Evolutionary conservation across 2,329 filamentous ascomycete genomes (phyloP).

Genomic region (Aureobasidium sp.): DNA sequence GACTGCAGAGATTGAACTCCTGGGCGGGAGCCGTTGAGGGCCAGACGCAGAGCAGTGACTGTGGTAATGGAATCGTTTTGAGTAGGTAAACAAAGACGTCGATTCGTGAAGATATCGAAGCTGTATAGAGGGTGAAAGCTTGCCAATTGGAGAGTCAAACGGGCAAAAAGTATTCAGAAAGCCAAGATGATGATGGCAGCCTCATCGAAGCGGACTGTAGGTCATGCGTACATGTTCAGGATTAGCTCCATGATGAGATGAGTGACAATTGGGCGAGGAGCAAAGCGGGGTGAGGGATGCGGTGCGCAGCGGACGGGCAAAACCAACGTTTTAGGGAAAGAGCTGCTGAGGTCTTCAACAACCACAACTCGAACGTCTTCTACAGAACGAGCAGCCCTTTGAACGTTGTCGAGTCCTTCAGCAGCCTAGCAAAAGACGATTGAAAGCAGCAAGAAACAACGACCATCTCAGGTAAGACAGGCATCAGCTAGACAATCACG

Average conservation of each 20-base stretch:
- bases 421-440: background rate
- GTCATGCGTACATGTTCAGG: slow-evolving; percentile 6
- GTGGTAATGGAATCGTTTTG: background rate
- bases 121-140: background rate
- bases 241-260: slow-evolving; percentile 10
- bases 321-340: slow-evolving; percentile 5
- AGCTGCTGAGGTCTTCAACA: background rate
- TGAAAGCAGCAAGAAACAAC: background rate
- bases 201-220: background rate
- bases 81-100: background rate
- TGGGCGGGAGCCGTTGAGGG: slow-evolving; percentile 9
- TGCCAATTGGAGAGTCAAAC: background rate
- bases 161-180: background rate
- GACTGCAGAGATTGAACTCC: slow-evolving; percentile 9
- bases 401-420: background rate
- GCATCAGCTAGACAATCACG: background rate
- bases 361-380: background rate
- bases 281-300: slow-evolving; percentile 9
- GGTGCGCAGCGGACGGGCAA: slow-evolving; percentile 8
- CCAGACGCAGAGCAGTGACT: slow-evolving; percentile 4
- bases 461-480: background rate
- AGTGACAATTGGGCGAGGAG: slow-evolving; percentile 3
- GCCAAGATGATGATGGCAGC: background rate
- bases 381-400: background rate
- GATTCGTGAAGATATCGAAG: background rate